Percentiles rank a stretch among this genome's conserved stretches.
These are phyloP conservation scores for Arthroderma sp. DNA, from an alignment of 2,329 filamentous ascomycete genomes.

Conservation along the genomic window DNA sequence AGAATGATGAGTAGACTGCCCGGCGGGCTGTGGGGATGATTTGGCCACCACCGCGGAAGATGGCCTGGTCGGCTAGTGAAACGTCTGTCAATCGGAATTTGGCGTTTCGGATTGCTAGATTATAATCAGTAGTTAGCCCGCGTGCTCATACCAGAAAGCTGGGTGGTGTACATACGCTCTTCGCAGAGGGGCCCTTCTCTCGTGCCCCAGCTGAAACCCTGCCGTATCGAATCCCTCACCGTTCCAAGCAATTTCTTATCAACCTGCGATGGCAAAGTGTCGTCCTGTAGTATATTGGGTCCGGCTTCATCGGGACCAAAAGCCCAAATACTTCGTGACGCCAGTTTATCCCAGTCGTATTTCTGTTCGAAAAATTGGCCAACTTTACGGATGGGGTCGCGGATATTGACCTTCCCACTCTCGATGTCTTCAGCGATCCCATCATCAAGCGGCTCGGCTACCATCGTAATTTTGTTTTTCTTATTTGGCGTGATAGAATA, in stretches of 20 bases:
- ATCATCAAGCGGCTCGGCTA: constrained; percentile 87
- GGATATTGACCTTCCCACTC: constrained; percentile 75
- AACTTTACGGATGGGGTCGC: constrained; percentile 80
- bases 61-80: constrained; percentile 72
- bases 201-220: constrained; percentile 94
- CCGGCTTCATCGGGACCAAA: constrained; percentile 93
- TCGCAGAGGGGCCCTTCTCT: constrained; percentile 92
- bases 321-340: constrained; percentile 91
- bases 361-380: constrained; percentile 96
- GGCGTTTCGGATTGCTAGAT: constrained; percentile 72
- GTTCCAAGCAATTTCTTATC: constrained; percentile 81
- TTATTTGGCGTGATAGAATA: constrained; percentile 98
- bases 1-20: constrained; percentile 88
- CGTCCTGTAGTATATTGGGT: constrained; percentile 91
- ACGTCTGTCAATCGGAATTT: constrained; percentile 96
- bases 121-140: constrained; percentile 13
- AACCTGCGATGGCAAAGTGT: constrained; percentile 86
- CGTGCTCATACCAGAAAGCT: constrained; percentile 3
- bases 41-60: constrained; percentile 89
- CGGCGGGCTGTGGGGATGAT: constrained; percentile 91
- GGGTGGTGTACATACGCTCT: constrained; percentile 59
- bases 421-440: constrained; percentile 94
- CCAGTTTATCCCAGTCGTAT: constrained; percentile 92
- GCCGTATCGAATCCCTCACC: constrained; percentile 82
- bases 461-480: constrained; percentile 98